Evolutionary conservation across 495 filamentous ascomycete species (phyloP).

Genomic region (Penicillium cataractarum): DNA sequence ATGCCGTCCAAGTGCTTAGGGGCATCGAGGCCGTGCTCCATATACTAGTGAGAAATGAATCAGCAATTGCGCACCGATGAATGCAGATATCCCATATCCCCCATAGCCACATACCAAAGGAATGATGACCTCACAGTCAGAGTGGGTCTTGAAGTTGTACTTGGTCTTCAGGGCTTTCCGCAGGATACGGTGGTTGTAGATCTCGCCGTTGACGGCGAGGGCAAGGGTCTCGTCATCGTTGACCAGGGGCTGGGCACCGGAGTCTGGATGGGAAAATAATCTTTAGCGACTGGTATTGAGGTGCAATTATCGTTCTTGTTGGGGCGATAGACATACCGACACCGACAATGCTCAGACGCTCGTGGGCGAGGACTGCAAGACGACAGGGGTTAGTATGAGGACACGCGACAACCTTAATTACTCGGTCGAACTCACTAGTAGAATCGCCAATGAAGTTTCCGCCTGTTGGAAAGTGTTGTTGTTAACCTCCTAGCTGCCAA

Average conservation of each 20-base stretch:
- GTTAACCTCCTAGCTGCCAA: conserved; percentile 19
- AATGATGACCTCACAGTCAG: conserved; percentile 97
- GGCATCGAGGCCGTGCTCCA: conserved; percentile 88
- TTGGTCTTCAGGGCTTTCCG: conserved; percentile 78
- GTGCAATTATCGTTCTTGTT: not conserved
- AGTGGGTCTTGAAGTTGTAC: conserved; percentile 96
- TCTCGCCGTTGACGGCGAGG: conserved; percentile 98
- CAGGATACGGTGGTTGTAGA: conserved; percentile 97
- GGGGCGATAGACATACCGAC: conserved; percentile 68
- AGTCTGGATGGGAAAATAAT: conserved; percentile 57
- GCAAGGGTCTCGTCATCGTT: conserved; percentile 86
- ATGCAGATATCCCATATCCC: not conserved
- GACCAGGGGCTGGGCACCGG: conserved; percentile 91
- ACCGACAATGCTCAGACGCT: conserved; percentile 95
- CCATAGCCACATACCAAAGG: conserved; percentile 71
- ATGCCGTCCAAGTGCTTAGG: conserved; percentile 97
- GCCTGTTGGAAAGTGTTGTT: conserved; percentile 53
- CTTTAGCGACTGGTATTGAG: conserved; percentile 16
- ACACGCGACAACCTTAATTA: conserved; percentile 3
- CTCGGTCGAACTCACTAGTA: conserved; percentile 66
- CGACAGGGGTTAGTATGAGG: conserved; percentile 32
- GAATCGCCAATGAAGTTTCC: conserved; percentile 81
- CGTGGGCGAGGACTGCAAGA: conserved; percentile 85
- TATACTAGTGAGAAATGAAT: conserved; percentile 61
- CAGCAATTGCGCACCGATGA: conserved; percentile 5